phyloP scores from a whole-genome alignment of 768 basidiomycete genomes.

The Agaricus subrufescens region DNA sequence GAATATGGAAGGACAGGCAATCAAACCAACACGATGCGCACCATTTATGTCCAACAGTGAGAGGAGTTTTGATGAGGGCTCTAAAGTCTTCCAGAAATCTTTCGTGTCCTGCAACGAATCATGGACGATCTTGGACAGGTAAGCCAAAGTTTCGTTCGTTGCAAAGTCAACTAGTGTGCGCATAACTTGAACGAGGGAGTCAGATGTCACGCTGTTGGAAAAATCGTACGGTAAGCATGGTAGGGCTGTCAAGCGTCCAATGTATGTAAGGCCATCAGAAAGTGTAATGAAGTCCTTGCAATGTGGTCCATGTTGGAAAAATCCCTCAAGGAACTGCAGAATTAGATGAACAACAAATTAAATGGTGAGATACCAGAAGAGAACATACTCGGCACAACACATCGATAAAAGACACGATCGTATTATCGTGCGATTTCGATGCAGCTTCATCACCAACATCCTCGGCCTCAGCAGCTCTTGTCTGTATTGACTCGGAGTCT shows the following conservation, averaged over 20 bases:
- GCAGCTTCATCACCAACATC: slow-evolving; percentile 20
- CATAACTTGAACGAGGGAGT: slow-evolving; percentile 84
- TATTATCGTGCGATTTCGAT: slow-evolving; percentile 64
- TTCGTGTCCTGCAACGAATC: slow-evolving; percentile 64
- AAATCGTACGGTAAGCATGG: slow-evolving; percentile 90
- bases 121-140: slow-evolving; percentile 67
- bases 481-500: slow-evolving; percentile 26
- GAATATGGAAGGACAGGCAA: background rate
- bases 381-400: slow-evolving; percentile 66
- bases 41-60: slow-evolving; percentile 53
- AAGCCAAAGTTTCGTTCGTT: slow-evolving; percentile 68
- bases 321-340: slow-evolving; percentile 84
- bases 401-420: slow-evolving; percentile 74
- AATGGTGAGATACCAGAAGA: background rate
- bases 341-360: background rate
- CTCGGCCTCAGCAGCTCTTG: slow-evolving; percentile 15
- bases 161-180: slow-evolving; percentile 85
- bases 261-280: slow-evolving; percentile 65
- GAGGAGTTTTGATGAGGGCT: slow-evolving; percentile 58
- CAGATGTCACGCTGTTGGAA: slow-evolving; percentile 77
- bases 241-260: slow-evolving; percentile 75
- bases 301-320: slow-evolving; percentile 89
- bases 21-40: slow-evolving; percentile 20
- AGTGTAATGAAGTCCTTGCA: slow-evolving; percentile 84
- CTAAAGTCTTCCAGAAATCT: slow-evolving; percentile 60